Conservation (phyloP, 164 flowering plant genomes). For the Aristolochia contorta region DNA sequence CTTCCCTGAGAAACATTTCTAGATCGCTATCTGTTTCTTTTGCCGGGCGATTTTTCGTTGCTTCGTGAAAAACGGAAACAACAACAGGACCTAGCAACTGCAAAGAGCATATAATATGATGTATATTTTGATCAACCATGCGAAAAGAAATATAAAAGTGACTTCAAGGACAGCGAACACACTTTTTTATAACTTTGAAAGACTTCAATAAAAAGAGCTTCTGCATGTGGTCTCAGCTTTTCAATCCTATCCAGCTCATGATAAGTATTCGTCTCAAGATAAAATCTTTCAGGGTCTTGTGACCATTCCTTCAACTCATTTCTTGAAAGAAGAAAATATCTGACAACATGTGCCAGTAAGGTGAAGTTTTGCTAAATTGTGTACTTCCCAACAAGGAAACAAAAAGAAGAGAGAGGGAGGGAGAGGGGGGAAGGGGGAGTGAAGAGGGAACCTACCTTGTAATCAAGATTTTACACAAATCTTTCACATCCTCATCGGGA, state of each 20-base stretch:
- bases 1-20: conserved; percentile 91
- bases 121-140: no score
- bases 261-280: no score
- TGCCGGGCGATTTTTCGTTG: no score
- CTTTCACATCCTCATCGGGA: conserved; percentile 66
- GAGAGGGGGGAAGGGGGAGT: no score
- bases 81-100: conserved; percentile 93
- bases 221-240: conserved; percentile 94
- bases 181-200: conserved; percentile 90
- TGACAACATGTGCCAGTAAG: conserved; percentile 14
- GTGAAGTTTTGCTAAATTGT: not conserved
- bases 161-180: conserved; percentile 9
- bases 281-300: conserved; percentile 81
- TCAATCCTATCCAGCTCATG: conserved; percentile 99
- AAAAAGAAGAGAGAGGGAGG: not conserved
- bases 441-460: conserved; percentile 53
- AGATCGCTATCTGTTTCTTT: conserved; percentile 71
- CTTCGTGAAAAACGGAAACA: conserved; percentile 87
- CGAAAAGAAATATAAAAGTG: not conserved
- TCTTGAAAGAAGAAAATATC: conserved; percentile 83
- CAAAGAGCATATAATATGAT: conserved; percentile 8
- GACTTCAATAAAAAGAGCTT: conserved; percentile 86
- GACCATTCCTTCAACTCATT: conserved; percentile 85
- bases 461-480: conserved; percentile 68
- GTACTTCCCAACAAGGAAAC: not conserved